These are phyloP conservation scores for Erysimum cheiranthoides DNA, from an alignment of 345 rosid species.

Conservation along the genomic window DNA sequence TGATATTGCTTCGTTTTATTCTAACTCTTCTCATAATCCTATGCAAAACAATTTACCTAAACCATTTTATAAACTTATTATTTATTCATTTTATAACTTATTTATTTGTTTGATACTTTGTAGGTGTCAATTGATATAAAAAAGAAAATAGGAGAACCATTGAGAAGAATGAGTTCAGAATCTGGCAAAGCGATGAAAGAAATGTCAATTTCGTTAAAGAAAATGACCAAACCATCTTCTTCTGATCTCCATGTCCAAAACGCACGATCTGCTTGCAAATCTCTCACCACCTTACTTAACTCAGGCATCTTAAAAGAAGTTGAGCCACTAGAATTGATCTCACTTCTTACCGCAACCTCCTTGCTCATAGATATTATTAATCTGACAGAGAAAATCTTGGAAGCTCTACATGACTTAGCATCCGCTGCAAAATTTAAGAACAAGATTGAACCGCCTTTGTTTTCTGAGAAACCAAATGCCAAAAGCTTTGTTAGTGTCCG, in stretches of 20 bases:
- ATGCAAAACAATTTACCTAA: not conserved
- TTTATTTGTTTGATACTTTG: slow-evolving; percentile 16
- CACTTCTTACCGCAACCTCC: slow-evolving; percentile 58
- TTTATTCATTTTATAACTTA: not conserved
- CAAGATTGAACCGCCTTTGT: slow-evolving; percentile 33
- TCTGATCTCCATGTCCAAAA: slow-evolving; percentile 54
- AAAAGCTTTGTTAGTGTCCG: slow-evolving; percentile 22
- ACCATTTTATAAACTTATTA: not conserved
- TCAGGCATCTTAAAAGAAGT: slow-evolving; percentile 53
- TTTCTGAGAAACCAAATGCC: slow-evolving; percentile 40
- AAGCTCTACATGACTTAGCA: slow-evolving; percentile 61
- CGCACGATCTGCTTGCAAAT: slow-evolving; percentile 48
- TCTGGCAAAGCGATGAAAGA: slow-evolving; percentile 63
- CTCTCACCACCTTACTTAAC: slow-evolving; percentile 54
- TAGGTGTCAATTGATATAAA: slow-evolving; percentile 55
- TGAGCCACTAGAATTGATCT: slow-evolving; percentile 49
- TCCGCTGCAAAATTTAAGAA: slow-evolving; percentile 54
- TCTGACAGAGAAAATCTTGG: slow-evolving; percentile 58
- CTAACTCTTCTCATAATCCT: not conserved
- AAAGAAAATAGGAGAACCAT: slow-evolving; percentile 48
- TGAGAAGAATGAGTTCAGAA: slow-evolving; percentile 58
- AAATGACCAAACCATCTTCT: slow-evolving; percentile 52
- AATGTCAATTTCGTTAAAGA: slow-evolving; percentile 54
- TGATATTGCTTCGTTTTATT: not conserved
- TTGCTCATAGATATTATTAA: slow-evolving; percentile 59